Evolutionary conservation across 176 grass and related monocot genomes (phyloP).

Genomic region (Oryza longistaminata): DNA sequence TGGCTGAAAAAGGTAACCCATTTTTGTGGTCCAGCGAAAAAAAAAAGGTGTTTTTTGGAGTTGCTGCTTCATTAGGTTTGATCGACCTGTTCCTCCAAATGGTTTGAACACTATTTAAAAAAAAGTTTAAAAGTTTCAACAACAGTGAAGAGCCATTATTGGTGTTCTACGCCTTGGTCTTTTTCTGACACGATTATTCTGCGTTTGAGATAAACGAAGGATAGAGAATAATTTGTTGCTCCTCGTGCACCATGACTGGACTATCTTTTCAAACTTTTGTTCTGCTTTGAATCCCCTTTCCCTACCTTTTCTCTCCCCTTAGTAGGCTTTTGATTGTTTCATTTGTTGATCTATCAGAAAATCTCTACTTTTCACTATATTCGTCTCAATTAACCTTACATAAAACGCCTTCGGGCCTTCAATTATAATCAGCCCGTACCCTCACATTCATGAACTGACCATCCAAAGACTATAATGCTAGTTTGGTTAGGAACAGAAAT

Average conservation of each 20-base stretch:
- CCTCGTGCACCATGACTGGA: constrained; percentile 7
- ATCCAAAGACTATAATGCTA: background rate
- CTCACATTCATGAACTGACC: constrained; percentile 24
- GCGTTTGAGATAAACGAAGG: background rate
- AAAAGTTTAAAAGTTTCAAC: no score
- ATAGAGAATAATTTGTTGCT: background rate
- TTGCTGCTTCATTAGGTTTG: background rate
- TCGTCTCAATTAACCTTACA: background rate
- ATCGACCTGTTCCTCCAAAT: background rate
- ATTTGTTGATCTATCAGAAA: background rate
- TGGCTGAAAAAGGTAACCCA: background rate
- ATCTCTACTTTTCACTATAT: background rate
- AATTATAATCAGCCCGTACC: background rate
- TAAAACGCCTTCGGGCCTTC: no score
- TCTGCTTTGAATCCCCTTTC: background rate
- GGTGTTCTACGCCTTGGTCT: no score
- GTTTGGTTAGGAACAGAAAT: background rate
- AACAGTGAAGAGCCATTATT: background rate
- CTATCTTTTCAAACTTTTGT: background rate
- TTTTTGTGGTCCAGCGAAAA: background rate
- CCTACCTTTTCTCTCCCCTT: background rate
- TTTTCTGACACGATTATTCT: background rate
- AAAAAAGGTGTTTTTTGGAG: background rate
- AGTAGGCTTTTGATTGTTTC: background rate
- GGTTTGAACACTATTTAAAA: background rate